Conservation (phyloP, 2,329 filamentous ascomycete species). For the Penicillium frequentans region DNA sequence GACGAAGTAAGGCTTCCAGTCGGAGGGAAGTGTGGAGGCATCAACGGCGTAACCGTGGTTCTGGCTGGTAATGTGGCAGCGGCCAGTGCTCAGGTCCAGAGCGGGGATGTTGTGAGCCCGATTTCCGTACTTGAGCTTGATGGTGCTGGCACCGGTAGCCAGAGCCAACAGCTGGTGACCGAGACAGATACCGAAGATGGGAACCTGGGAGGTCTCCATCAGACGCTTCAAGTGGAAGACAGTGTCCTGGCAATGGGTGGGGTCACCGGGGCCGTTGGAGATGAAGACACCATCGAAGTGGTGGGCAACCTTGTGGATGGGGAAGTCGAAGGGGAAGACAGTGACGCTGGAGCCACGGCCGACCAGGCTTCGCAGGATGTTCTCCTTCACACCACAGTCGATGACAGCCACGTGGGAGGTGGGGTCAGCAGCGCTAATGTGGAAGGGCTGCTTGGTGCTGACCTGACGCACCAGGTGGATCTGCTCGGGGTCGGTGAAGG, state of each 20-base stretch:
- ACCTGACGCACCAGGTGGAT: constrained; percentile 96
- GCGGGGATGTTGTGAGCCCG: constrained; percentile 98
- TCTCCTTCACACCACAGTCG: constrained; percentile 99
- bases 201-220: constrained; percentile 87
- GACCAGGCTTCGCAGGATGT: constrained; percentile 93
- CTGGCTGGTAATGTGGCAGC: constrained; percentile 98
- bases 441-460: constrained; percentile 97
- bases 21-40: constrained; percentile 72
- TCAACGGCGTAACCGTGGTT: constrained; percentile 98
- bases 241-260: constrained; percentile 92
- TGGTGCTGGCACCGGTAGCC: constrained; percentile 81
- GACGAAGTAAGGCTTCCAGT: constrained; percentile 98
- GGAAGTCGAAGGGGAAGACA: constrained; percentile 94
- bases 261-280: constrained; percentile 97
- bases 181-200: constrained; percentile 96
- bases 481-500: constrained; percentile 89
- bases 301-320: constrained; percentile 95
- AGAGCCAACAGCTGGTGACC: constrained; percentile 95
- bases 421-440: constrained; percentile 80
- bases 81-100: constrained; percentile 88
- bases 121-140: constrained; percentile 99
- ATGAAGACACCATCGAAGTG: constrained; percentile 99
- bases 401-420: constrained; percentile 90
- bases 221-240: constrained; percentile 88
- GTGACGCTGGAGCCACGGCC: constrained; percentile 89